Evolutionary conservation across 352 stramenopile genomes (phyloP), one percentile per base, ranked within the genome.

Genomic region (Pythium pyrilobum): DNA sequence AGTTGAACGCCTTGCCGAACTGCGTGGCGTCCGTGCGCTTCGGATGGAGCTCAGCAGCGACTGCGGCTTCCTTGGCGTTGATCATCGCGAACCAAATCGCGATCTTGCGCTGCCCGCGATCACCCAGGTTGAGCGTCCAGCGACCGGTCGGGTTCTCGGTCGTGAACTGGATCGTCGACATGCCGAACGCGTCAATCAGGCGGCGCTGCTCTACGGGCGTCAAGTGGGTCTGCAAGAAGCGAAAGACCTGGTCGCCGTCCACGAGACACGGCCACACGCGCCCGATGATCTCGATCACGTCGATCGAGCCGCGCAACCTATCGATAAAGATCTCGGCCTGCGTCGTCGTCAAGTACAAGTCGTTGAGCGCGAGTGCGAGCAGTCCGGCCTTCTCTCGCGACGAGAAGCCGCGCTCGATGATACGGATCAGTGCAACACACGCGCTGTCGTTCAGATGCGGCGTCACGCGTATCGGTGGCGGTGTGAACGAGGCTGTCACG

Each of bases 81-180:
- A 90, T 52, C 13, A 72, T 79, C 9, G 79, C 69, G 43, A 90
- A 87, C 74, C 74, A 86, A 16, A 90, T 46, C 4, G 74, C 77
- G 9, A 90, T 44, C 48, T 87, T 85, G 32, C 79, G 69, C 7
- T 90, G 76, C 12, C 73, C 57, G 15, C 66, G 56, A 40, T 90
- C 68, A 32, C 62, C 59, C 24, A 87, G 50, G 13, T 82, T 69
- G 11, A 90, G 59, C 15, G 44, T 65, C 71, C 76, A 90, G 8
- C 76, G 71, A 0, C 76, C 79, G 16, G 79, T 89, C 0, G 76
- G 76, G 40, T 86, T 89, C 2, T 63, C 52, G 1, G 65, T 74
- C 20, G 74, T 76, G 28, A 89, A 89, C 58, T 87, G 76, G 34
- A 87, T 72, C 18, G 62, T 69, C 0, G 59, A 62, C 0, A 60